These are phyloP conservation scores for Vigna hirtella DNA, from an alignment of 306 rosid species.

Conservation along the genomic window DNA sequence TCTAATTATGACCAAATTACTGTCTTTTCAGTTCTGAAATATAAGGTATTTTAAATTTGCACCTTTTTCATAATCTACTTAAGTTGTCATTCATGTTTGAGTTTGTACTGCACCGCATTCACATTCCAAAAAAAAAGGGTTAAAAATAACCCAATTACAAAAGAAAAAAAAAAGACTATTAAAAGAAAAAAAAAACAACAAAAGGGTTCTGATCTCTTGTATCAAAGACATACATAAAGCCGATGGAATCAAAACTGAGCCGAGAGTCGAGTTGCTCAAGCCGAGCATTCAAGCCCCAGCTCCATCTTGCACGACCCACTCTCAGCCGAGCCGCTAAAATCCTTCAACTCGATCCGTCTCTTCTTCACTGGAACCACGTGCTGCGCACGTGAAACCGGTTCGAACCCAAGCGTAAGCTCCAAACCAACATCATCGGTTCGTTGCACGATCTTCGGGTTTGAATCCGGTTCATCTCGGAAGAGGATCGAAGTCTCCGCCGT, in stretches of 20 bases:
- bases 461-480: constrained; percentile 64
- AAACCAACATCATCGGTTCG: constrained; percentile 52
- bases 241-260: constrained; percentile 54
- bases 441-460: constrained; percentile 20
- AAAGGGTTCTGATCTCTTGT: constrained; percentile 22
- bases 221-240: constrained; percentile 34
- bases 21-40: not conserved
- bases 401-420: constrained; percentile 79
- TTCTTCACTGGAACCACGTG: constrained; percentile 86
- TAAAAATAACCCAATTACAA: not conserved
- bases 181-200: not conserved
- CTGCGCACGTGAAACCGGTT: constrained; percentile 58
- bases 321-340: not conserved
- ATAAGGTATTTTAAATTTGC: not conserved
- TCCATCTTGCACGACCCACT: constrained; percentile 45
- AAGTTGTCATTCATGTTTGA: constrained; percentile 8
- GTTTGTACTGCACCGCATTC: constrained; percentile 46
- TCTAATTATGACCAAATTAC: not conserved
- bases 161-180: not conserved
- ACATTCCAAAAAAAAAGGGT: not conserved
- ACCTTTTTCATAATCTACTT: constrained; percentile 30
- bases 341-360: constrained; percentile 58
- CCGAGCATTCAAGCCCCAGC: constrained; percentile 59
- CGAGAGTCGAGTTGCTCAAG: constrained; percentile 42
- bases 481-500: constrained; percentile 62